Evolutionary conservation across 2,329 filamentous ascomycete species (phyloP), one percentile per base, ranked within the genome.

Genomic region (Talaromyces marneffei): DNA sequence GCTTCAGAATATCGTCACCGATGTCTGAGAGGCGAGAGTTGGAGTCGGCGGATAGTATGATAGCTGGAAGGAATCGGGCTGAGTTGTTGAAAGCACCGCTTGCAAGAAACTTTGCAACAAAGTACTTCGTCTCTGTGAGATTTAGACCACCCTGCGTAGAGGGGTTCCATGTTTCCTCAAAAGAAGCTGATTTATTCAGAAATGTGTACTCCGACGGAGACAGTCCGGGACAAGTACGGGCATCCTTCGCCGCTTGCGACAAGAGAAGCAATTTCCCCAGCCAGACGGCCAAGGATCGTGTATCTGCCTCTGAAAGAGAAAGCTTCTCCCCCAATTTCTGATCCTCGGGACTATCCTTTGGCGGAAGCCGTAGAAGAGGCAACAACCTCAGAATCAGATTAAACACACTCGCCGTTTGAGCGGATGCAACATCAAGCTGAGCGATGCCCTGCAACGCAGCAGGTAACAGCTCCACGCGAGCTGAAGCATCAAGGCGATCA

Each of bases 1-100:
- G 83, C 75, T 97, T 99, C 65, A 97, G 76, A 54, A 95, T 85
- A 68, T 96, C 92, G 61, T 97, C 91, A 0, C 90, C 93, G n/a
- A 91, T 79, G n/a, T 89, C 86, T 10, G 90, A 87, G 39, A 97
- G 87, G 8, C 88, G 85, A 37, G 87, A 91, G 66, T 97, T 94
- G 1, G 87, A 79, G 74, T 92, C 92, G 0, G 91, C 87, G 27
- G 91, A 88, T 4, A 92, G 92, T 71, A 90, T 92, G 1, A 97
- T 76, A 0, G 91, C 89, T 0, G 93, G 89, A 12, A 97, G 74
- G 67, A 97, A 91, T 33, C 92, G 87, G 70, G 97, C 90, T 0
- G 85, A 77, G 64, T 97, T 91, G 0, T 80, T 87, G 74, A 99
- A 97, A 6, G 92, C 87, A 4, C 91, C 92, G 69, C 91, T 96